Base-by-base conservation (phyloP, 306 rosid species). In the Rosa persica region DNA sequence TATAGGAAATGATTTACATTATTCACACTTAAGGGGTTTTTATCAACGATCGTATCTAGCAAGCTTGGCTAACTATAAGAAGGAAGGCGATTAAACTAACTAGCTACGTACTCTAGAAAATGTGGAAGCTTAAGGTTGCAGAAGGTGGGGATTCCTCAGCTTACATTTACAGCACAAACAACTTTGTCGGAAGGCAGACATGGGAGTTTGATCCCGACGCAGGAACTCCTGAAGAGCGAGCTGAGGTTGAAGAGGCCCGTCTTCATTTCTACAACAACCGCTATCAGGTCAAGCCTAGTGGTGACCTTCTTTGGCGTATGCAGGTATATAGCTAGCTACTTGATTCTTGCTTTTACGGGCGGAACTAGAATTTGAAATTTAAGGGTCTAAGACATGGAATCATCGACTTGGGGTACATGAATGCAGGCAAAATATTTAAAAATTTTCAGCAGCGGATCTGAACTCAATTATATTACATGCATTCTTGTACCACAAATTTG, bases 81-180 rank as follows among this genome's bases (percentile, higher is more conserved):
- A 20, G 8, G 22, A 54, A 54, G 27, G 61, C 1, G 5, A 54
- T 6, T 52, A 8, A 52, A 22, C 22, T 52, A 52, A 22, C 11
- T 19, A 52, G 34, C 34, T 57, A 57, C 30, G 5, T 25, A 58
- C 67, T 17, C 42, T 1, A 0, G 10, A 49, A 49, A 30, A 72
- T 72, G 75, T 72, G 62, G 75, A 72, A 30, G 75, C 75, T 72
- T 2, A 72, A 48, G 62, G 10, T 72, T 72, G 75, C 75, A 48
- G 75, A 72, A 9, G 61, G 61, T 8, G 62, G 75, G 17, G 61
- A 48, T 30, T 34, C 23, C 0, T 66, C 70, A 13, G 1, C 78
- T 0, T 81, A 84, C 83, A 27, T 88, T 36, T 90, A 81, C 80
- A 60, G 78, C 40, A 74, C 78, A 58, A 74, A 74, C 78, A 43